phyloP scores from a whole-genome alignment of 805 yeast species.

The Ogataea dorogensis region DNA sequence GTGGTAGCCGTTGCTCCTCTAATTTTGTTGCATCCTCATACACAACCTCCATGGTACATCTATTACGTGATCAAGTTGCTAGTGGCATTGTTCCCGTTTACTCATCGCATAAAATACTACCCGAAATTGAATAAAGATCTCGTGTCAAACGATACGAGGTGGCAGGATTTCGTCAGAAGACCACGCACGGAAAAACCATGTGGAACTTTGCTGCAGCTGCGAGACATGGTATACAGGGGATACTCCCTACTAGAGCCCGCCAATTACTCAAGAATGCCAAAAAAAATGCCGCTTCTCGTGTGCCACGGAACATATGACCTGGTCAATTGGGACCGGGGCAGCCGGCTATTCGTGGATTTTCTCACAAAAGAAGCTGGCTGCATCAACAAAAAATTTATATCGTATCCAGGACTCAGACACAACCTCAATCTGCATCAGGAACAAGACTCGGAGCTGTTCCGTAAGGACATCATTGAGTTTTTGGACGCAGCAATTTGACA shows the following conservation, averaged over 20 bases:
- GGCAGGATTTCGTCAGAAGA: constrained; percentile 14
- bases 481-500: background rate
- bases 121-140: constrained; percentile 12
- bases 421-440: constrained; percentile 7
- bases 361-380: constrained; percentile 1
- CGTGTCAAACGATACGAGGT: constrained; percentile 10
- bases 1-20: constrained; percentile 59
- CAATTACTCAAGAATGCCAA: constrained; percentile 17
- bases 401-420: constrained; percentile 9
- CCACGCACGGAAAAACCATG: constrained; percentile 8
- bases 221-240: constrained; percentile 12
- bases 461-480: constrained; percentile 6
- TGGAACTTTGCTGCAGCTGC: constrained; percentile 11
- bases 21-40: constrained; percentile 52
- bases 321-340: constrained; percentile 11
- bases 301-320: constrained; percentile 61
- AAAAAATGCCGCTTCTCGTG: constrained; percentile 48
- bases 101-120: constrained; percentile 8
- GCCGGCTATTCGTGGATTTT: constrained; percentile 4
- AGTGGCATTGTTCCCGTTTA: constrained; percentile 7
- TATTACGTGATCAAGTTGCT: constrained; percentile 6
- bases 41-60: constrained; percentile 49
- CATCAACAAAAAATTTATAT: constrained; percentile 5
- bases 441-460: constrained; percentile 3
- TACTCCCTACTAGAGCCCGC: constrained; percentile 3